Evolutionary conservation across 257 asterid genomes (phyloP).

Genomic region (Misopates orontium): DNA sequence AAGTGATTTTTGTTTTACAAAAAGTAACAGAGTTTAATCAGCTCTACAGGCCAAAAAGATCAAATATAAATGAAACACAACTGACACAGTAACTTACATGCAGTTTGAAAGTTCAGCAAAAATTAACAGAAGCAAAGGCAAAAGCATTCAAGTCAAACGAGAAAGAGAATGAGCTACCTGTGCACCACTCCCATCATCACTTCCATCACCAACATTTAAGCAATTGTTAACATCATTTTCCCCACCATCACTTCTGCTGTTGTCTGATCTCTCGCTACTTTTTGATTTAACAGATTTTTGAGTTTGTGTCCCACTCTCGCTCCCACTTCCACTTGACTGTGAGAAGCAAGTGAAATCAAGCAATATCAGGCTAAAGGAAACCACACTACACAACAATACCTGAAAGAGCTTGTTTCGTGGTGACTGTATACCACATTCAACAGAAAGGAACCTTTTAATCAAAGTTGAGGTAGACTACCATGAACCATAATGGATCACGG

Average conservation of each 20-base stretch:
- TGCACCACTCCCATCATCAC: constrained; percentile 78
- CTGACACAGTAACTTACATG: constrained; percentile 7
- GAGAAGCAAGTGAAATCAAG: constrained; percentile 34
- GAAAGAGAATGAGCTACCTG: constrained; percentile 47
- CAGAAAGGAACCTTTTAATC: too few species aligned
- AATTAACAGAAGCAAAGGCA: constrained; percentile 4
- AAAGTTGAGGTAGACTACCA: too few species aligned
- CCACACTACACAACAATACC: not conserved
- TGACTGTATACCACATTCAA: not conserved
- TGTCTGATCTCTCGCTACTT: constrained; percentile 47
- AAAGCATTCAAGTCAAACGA: not conserved
- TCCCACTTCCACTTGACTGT: constrained; percentile 97
- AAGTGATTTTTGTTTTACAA: not conserved
- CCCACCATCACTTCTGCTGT: constrained; percentile 51
- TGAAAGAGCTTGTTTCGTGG: not conserved
- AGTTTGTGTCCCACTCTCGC: constrained; percentile 77
- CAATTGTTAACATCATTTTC: constrained; percentile 55
- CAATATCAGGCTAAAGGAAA: constrained; percentile 15
- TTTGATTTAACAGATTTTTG: constrained; percentile 68
- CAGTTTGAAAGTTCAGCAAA: not conserved
- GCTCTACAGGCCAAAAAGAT: not conserved
- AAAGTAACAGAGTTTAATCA: not conserved
- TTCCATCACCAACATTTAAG: constrained; percentile 51
- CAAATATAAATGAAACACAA: not conserved
- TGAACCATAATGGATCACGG: too few species aligned